Evolutionary conservation across 176 grass and related monocot genomes (phyloP).

Genomic region (Triticum monococcum): DNA sequence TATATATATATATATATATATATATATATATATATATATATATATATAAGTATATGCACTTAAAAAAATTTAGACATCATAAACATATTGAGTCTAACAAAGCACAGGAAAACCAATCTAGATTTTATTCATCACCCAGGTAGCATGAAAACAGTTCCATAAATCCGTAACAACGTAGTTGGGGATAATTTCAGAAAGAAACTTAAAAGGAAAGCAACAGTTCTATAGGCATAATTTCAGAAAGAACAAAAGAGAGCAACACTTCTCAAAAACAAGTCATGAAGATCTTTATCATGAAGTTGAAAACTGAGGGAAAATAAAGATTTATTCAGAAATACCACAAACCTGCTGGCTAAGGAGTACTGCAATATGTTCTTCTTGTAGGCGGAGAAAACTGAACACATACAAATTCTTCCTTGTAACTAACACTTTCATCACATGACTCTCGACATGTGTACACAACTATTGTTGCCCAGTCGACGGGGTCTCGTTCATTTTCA

Average conservation of each 20-base stretch:
- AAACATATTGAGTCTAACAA: background rate
- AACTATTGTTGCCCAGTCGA: conserved; percentile 87
- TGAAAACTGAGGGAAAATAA: background rate
- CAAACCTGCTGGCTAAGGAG: background rate
- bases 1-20: too few relatives aligned
- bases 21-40: too few relatives aligned
- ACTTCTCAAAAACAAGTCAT: background rate
- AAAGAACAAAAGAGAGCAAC: background rate
- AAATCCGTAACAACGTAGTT: background rate
- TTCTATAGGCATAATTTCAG: background rate
- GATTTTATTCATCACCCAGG: background rate
- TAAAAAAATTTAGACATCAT: background rate
- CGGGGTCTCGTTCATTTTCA: conserved; percentile 66
- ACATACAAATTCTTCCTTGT: conserved; percentile 86
- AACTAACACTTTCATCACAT: conserved; percentile 60
- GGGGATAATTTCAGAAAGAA: background rate
- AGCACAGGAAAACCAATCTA: background rate
- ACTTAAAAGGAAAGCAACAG: background rate
- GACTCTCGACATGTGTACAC: conserved; percentile 76
- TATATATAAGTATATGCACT: background rate
- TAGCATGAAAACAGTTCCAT: background rate
- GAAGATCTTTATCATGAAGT: background rate
- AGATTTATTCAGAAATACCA: background rate
- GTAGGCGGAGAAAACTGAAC: conserved; percentile 26
- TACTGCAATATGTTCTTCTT: background rate